Conservation (phyloP, 2,329 filamentous ascomycete genomes). For the Xylariaceae sp. region DNA sequence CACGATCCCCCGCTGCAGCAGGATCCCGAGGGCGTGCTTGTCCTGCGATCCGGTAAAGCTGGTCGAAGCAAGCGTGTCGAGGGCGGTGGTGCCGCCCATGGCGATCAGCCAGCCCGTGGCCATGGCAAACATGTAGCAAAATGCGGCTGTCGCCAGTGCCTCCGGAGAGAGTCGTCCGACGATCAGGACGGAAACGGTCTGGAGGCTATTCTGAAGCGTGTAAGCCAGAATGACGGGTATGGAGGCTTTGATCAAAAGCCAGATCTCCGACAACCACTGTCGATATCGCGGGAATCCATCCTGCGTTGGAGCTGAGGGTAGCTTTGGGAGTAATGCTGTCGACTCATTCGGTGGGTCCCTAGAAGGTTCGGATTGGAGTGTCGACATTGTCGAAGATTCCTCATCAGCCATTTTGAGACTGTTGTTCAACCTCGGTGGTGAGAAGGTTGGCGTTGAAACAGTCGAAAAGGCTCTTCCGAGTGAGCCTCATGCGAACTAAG, state of each 20-base stretch:
- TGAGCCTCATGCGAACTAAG: not conserved
- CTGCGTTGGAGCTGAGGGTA: not conserved
- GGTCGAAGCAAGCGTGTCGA: slow-evolving; percentile 82
- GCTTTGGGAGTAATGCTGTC: slow-evolving; percentile 28
- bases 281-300: slow-evolving; percentile 8
- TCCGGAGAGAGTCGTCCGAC: slow-evolving; percentile 80
- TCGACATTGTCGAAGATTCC: slow-evolving; percentile 9
- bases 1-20: slow-evolving; percentile 76
- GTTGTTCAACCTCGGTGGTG: not conserved
- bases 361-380: slow-evolving; percentile 6
- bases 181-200: slow-evolving; percentile 80
- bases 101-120: slow-evolving; percentile 85
- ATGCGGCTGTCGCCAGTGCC: slow-evolving; percentile 78
- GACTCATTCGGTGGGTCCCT: slow-evolving; percentile 22
- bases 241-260: slow-evolving; percentile 68
- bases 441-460: not conserved
- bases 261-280: slow-evolving; percentile 60
- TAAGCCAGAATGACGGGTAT: slow-evolving; percentile 83
- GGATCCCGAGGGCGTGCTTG: slow-evolving; percentile 75
- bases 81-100: slow-evolving; percentile 80
- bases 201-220: slow-evolving; percentile 81
- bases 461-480: not conserved
- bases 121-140: slow-evolving; percentile 94
- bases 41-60: slow-evolving; percentile 81
- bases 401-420: slow-evolving; percentile 20